Evolutionary conservation across 1,284 basidiomycete species (phyloP), one percentile per base, ranked within the genome.

Genomic region (Exobasidium rhododendri): DNA sequence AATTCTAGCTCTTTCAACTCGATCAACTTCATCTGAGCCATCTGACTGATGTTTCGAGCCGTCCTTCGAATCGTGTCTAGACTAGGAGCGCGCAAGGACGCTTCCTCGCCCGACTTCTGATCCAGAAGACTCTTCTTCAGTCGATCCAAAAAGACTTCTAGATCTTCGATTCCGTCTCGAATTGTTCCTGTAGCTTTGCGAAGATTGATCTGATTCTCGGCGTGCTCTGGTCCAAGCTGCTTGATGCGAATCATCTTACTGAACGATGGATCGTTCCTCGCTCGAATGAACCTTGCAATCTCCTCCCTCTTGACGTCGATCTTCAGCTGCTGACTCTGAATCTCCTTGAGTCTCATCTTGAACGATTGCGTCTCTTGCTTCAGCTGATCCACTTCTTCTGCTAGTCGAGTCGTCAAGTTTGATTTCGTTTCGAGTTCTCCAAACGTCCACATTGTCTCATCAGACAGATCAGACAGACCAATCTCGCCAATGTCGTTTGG

Each of bases 161-260:
- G 83, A 20, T 50, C 47, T 69, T 87, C 85, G 17, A 91, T 83
- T 31, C 88, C 85, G 64, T 88, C 87, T 28, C 85, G 85, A 32
- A 90, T 85, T 14, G 82, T 78, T 87, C 92, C 83, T 43, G 90
- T 86, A 59, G 84, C 83, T 60, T 86, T 85, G 46, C 91, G 85
- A 29, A 94, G 81, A 59, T 88, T 86, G 11, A 83, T 85, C 75
- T 92, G 92, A 2, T 86, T 88, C 77, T 93, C 91, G n/a, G 87
- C 82, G 73, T 91, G 88, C 73, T 94, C 92, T 0, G 92, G 91
- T 4, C 88, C 89, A n/a, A 94, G 83, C n/a, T 88, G 87, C 56
- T 90, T 84, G 0, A 87, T 82, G 75, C 87, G 89, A 45, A 93
- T 81, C 84, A 92, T 88, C 71, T 87, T 89, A 13, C 88, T 85